A percentile compares a stretch with the other conserved stretches of the same genome.
These are phyloP conservation scores for Seiridium unicorne DNA, from an alignment of 2,329 filamentous ascomycete species.

Conservation along the genomic window DNA sequence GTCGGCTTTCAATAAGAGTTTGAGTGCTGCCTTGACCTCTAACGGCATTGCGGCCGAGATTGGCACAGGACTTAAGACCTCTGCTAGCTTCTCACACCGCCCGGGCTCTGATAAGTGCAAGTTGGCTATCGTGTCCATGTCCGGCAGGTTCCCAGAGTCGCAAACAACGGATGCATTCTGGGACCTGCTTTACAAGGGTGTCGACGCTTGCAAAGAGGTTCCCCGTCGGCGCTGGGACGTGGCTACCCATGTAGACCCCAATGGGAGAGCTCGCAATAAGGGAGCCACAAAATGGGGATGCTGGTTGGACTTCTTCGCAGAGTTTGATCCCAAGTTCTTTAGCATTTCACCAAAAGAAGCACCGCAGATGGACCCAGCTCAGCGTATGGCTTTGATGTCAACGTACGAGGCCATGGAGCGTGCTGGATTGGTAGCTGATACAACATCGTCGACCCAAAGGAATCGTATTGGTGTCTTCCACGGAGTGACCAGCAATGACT, in stretches of 20 bases:
- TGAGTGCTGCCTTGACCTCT: not conserved
- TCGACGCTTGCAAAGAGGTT: conserved; percentile 20
- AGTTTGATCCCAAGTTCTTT: conserved; percentile 22
- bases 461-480: conserved; percentile 20
- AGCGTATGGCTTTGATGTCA: conserved; percentile 60
- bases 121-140: conserved; percentile 22
- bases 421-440: conserved; percentile 37
- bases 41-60: not conserved
- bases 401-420: conserved; percentile 68
- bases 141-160: conserved; percentile 17
- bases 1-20: not conserved
- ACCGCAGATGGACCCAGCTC: conserved; percentile 58
- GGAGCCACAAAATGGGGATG: conserved; percentile 13
- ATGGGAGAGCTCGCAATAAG: conserved; percentile 17
- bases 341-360: conserved; percentile 23
- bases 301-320: conserved; percentile 16
- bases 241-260: conserved; percentile 19
- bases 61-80: not conserved
- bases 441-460: conserved; percentile 14
- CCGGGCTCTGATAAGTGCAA: conserved; percentile 14
- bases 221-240: conserved; percentile 17
- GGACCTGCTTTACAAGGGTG: conserved; percentile 19
- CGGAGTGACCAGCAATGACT: conserved; percentile 29
- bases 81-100: not conserved
- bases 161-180: conserved; percentile 20